These are phyloP conservation scores for Calocybe indica DNA, from an alignment of 768 basidiomycete genomes.

Conservation along the genomic window DNA sequence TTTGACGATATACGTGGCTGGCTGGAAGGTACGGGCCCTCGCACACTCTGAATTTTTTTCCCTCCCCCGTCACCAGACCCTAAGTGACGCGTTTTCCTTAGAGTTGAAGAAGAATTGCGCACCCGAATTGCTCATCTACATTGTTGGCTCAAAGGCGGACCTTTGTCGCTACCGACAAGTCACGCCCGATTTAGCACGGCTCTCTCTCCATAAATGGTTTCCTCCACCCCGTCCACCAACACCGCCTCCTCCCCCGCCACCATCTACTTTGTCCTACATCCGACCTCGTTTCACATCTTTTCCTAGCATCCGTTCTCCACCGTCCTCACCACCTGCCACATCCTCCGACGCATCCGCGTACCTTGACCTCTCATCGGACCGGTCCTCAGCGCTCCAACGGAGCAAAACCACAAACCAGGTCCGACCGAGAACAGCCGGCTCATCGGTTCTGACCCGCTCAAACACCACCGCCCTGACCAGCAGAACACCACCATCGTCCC, in stretches of 20 bases:
- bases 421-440: conserved; percentile 42
- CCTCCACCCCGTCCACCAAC: conserved; percentile 69
- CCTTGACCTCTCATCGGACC: conserved; percentile 52
- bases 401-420: conserved; percentile 40
- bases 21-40: conserved; percentile 64
- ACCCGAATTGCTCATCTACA: conserved; percentile 87
- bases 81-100: conserved; percentile 23
- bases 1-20: conserved; percentile 91
- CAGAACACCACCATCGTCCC: conserved; percentile 47
- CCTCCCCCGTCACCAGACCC: background rate
- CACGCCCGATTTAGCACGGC: conserved; percentile 76
- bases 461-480: conserved; percentile 38
- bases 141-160: conserved; percentile 92
- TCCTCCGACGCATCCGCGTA: conserved; percentile 58
- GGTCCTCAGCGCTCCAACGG: conserved; percentile 46
- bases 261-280: conserved; percentile 69
- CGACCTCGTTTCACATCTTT: conserved; percentile 76
- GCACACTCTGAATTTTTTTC: conserved; percentile 10
- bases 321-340: conserved; percentile 34
- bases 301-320: conserved; percentile 57
- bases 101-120: conserved; percentile 89
- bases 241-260: conserved; percentile 52
- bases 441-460: conserved; percentile 36
- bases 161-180: conserved; percentile 67
- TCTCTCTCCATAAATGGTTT: conserved; percentile 83